Evolutionary conservation across 768 basidiomycete genomes (phyloP).

Genomic region (Paxillus involutus): DNA sequence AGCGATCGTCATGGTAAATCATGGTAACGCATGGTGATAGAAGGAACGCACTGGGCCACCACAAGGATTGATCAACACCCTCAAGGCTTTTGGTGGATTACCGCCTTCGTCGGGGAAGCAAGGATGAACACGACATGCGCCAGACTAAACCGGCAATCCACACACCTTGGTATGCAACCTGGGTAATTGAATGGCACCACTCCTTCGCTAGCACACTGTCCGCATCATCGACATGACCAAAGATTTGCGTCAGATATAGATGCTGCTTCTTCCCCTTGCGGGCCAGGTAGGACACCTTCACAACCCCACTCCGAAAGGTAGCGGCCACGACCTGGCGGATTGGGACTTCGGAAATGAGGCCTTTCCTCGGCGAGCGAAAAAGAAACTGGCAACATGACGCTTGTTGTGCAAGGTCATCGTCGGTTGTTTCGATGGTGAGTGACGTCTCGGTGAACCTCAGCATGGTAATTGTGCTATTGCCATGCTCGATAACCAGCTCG

Average conservation of each 20-base stretch:
- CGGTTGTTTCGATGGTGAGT: constrained; percentile 27
- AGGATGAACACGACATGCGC: not conserved
- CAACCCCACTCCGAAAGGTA: constrained; percentile 31
- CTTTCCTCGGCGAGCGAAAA: constrained; percentile 4
- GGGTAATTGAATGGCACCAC: constrained; percentile 59
- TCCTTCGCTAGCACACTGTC: constrained; percentile 36
- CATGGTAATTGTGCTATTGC: constrained; percentile 9
- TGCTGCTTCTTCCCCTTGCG: constrained; percentile 41
- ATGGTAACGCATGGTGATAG: not conserved
- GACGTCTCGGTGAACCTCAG: constrained; percentile 29
- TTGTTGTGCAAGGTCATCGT: constrained; percentile 1
- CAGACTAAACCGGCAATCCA: not conserved
- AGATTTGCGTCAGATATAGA: constrained; percentile 38
- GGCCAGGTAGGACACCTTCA: constrained; percentile 54
- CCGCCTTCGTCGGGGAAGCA: constrained; percentile 36
- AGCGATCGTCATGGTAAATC: not conserved
- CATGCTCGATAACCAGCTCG: constrained; percentile 19
- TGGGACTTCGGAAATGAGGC: constrained; percentile 30
- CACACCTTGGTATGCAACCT: constrained; percentile 59
- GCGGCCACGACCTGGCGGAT: constrained; percentile 58
- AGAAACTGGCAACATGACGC: constrained; percentile 7
- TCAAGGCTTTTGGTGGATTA: constrained; percentile 55
- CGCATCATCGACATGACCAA: constrained; percentile 40
- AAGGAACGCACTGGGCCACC: constrained; percentile 65
- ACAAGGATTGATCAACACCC: constrained; percentile 76